Evolutionary conservation across 2,329 filamentous ascomycete species (phyloP).

Genomic region (Colletotrichum tropicale): DNA sequence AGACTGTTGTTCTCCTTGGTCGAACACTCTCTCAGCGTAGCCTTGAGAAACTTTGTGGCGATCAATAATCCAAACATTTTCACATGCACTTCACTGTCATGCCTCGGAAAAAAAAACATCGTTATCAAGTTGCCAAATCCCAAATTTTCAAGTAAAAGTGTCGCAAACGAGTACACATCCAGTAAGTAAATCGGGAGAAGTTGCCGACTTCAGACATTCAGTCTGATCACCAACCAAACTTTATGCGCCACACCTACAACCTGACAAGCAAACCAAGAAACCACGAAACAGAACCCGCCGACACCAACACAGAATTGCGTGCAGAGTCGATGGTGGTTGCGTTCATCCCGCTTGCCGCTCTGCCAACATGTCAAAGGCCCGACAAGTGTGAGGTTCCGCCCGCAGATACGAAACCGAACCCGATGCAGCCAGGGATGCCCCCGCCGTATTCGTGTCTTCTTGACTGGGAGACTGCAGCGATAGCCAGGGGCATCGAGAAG

Average conservation of each 20-base stretch:
- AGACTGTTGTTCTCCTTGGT: rapidly evolving
- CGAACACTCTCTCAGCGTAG: rapidly evolving
- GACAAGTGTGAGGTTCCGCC: background rate
- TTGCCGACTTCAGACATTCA: background rate
- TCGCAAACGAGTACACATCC: background rate
- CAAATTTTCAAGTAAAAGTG: rapidly evolving
- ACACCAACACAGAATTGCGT: background rate
- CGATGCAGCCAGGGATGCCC: background rate
- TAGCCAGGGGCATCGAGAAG: background rate
- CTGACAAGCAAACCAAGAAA: background rate
- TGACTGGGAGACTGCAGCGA: background rate
- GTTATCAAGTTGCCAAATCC: background rate
- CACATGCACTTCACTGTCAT: rapidly evolving
- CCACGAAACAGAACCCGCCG: background rate
- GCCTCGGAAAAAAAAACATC: background rate
- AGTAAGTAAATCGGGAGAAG: background rate
- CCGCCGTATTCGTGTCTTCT: background rate
- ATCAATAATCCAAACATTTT: background rate
- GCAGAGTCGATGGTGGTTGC: background rate
- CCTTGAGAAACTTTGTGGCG: rapidly evolving
- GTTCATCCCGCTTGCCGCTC: background rate
- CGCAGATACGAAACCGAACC: background rate
- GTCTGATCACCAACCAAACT: background rate
- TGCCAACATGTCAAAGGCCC: background rate
- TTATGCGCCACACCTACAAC: rapidly evolving